Evolutionary conservation across 2,329 filamentous ascomycete species (phyloP).

Genomic region (Verticillium nonalfalfae): DNA sequence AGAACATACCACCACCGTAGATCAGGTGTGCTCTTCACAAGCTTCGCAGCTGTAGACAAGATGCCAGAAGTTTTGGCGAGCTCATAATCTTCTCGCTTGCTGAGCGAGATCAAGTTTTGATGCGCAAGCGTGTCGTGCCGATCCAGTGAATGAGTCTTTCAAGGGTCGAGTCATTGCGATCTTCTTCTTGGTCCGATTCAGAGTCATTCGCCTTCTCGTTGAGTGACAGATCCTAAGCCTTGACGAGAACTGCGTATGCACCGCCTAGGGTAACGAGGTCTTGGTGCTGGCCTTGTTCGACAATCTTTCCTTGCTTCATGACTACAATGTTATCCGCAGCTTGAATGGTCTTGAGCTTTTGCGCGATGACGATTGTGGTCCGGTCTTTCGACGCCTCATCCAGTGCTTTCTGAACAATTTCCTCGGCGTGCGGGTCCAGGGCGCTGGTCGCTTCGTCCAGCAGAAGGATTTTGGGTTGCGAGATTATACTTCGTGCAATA

Average conservation of each 20-base stretch:
- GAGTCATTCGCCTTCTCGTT: neutral
- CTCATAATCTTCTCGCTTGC: constrained; percentile 1
- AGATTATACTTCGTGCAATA: constrained; percentile 58
- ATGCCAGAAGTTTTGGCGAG: no score
- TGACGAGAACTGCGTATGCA: constrained; percentile 14
- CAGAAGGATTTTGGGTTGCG: constrained; percentile 53
- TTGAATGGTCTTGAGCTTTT: constrained; percentile 37
- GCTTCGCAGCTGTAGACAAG: no score
- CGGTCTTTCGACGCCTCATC: constrained; percentile 44
- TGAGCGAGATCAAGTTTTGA: neutral
- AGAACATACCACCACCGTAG: no score
- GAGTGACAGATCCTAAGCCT: constrained; percentile 13
- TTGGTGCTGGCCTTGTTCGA: constrained; percentile 21
- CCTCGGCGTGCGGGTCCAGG: constrained; percentile 31
- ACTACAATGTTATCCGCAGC: constrained; percentile 25
- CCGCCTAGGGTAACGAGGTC: constrained; percentile 8
- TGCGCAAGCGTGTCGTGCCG: neutral
- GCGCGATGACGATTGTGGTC: constrained; percentile 60
- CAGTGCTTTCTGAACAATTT: constrained; percentile 47
- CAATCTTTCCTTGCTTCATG: constrained; percentile 19
- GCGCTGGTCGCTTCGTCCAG: constrained; percentile 62
- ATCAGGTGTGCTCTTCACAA: no score
- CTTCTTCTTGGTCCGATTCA: neutral
- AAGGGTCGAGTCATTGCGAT: no score
- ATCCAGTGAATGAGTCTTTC: neutral